Evolutionary conservation across 83 land plant genomes (phyloP).

Genomic region (Thuja plicata): DNA sequence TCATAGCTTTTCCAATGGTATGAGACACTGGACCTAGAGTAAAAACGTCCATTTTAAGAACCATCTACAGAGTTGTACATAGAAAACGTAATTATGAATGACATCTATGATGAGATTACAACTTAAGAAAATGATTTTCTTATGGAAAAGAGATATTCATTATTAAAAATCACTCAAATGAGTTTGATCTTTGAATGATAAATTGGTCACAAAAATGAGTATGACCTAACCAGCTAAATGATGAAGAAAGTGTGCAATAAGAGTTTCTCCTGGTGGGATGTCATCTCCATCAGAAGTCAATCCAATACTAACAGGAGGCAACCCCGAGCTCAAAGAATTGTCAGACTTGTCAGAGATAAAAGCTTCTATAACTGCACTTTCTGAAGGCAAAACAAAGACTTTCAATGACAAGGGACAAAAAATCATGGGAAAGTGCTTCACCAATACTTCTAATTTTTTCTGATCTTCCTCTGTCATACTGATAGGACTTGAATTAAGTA

Average conservation of each 20-base stretch:
- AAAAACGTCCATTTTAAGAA: too few relatives aligned
- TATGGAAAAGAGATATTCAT: not conserved
- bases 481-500: conserved; percentile 5
- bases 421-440: too few relatives aligned
- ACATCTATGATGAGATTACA: conserved; percentile 23
- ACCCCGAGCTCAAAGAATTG: conserved; percentile 66
- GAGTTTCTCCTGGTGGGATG: conserved; percentile 77
- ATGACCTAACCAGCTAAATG: conserved; percentile 85
- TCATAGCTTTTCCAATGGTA: too few relatives aligned
- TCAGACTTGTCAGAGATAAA: conserved; percentile 52
- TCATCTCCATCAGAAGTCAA: conserved; percentile 69
- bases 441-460: too few relatives aligned
- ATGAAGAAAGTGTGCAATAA: conserved; percentile 88
- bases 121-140: not conserved
- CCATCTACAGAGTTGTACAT: too few relatives aligned
- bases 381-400: too few relatives aligned
- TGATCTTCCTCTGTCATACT: too few relatives aligned
- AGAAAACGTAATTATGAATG: too few relatives aligned
- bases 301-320: conserved; percentile 71
- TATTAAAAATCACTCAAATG: not conserved
- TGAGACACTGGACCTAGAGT: too few relatives aligned
- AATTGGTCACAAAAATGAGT: conserved; percentile 4
- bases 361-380: conserved; percentile 73
- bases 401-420: too few relatives aligned
- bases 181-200: conserved; percentile 55